Evolutionary conservation across 2,329 filamentous ascomycete species (phyloP).

Genomic region (Phoma sp.): DNA sequence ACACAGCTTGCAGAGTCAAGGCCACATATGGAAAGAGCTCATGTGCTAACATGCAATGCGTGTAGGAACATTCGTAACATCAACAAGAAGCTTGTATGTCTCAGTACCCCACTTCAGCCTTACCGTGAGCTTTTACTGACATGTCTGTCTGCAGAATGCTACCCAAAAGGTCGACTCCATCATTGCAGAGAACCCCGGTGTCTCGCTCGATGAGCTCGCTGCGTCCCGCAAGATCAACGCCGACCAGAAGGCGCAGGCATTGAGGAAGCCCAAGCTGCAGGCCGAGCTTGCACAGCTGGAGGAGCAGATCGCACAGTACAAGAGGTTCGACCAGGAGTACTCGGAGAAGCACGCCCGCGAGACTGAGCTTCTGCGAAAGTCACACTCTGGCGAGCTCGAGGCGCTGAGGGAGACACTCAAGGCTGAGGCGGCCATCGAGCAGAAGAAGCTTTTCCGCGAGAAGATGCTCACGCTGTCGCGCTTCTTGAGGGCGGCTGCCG

Average conservation of each 20-base stretch:
- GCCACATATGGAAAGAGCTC: slow-evolving; percentile 4
- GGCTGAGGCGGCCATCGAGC: slow-evolving; percentile 57
- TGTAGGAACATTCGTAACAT: slow-evolving; percentile 85
- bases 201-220: slow-evolving; percentile 76
- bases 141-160: slow-evolving; percentile 59
- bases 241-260: slow-evolving; percentile 77
- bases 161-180: slow-evolving; percentile 74
- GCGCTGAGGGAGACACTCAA: slow-evolving; percentile 61
- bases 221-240: slow-evolving; percentile 74
- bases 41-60: slow-evolving; percentile 22
- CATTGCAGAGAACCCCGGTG: slow-evolving; percentile 71
- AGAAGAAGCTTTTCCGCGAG: slow-evolving; percentile 59
- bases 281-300: slow-evolving; percentile 72
- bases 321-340: slow-evolving; percentile 77
- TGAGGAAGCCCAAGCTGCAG: slow-evolving; percentile 77
- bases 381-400: slow-evolving; percentile 64
- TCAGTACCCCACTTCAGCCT: slow-evolving; percentile 24
- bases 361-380: slow-evolving; percentile 60
- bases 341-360: slow-evolving; percentile 64
- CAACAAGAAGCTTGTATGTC: slow-evolving; percentile 88
- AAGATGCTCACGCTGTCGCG: slow-evolving; percentile 75
- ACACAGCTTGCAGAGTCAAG: slow-evolving; percentile 2
- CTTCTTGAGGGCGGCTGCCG: slow-evolving; percentile 79
- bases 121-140: slow-evolving; percentile 24
- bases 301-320: slow-evolving; percentile 75